These are phyloP conservation scores for Trichosporon sp. DNA, from an alignment of 1,284 basidiomycete genomes.

Conservation along the genomic window DNA sequence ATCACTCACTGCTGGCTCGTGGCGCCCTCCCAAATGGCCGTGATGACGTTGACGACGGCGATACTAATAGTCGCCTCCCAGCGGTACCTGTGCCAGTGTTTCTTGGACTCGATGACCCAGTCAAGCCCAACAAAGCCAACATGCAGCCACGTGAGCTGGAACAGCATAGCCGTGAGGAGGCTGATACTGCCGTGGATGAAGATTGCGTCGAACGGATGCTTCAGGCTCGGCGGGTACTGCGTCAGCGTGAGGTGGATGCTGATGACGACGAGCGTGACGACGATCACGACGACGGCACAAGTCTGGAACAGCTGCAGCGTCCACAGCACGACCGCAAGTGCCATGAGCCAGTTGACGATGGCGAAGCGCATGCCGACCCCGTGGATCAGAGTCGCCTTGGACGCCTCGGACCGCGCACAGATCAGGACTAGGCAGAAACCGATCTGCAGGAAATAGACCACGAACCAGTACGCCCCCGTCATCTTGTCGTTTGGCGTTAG, in stretches of 20 bases:
- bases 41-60: slow-evolving; percentile 34
- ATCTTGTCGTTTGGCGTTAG: slow-evolving; percentile 64
- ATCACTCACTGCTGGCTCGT: slow-evolving; percentile 38
- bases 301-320: slow-evolving; percentile 45
- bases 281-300: slow-evolving; percentile 40
- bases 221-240: slow-evolving; percentile 37
- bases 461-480: slow-evolving; percentile 60
- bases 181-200: slow-evolving; percentile 53
- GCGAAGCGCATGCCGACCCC: slow-evolving; percentile 74
- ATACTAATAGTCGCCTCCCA: slow-evolving; percentile 42
- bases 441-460: slow-evolving; percentile 52
- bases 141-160: slow-evolving; percentile 51
- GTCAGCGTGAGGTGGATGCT: slow-evolving; percentile 45
- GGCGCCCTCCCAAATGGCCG: slow-evolving; percentile 37
- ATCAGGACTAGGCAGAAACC: slow-evolving; percentile 75
- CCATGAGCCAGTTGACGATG: slow-evolving; percentile 73
- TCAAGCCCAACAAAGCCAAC: slow-evolving; percentile 51
- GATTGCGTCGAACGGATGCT: slow-evolving; percentile 50
- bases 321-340: slow-evolving; percentile 74
- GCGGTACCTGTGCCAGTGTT: slow-evolving; percentile 29
- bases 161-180: slow-evolving; percentile 50
- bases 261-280: slow-evolving; percentile 43
- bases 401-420: slow-evolving; percentile 64
- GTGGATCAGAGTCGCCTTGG: slow-evolving; percentile 70
- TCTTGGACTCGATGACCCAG: slow-evolving; percentile 41